These are phyloP conservation scores for Periglandula ipomoeae DNA, from an alignment of 2,329 filamentous ascomycete genomes.

Conservation along the genomic window DNA sequence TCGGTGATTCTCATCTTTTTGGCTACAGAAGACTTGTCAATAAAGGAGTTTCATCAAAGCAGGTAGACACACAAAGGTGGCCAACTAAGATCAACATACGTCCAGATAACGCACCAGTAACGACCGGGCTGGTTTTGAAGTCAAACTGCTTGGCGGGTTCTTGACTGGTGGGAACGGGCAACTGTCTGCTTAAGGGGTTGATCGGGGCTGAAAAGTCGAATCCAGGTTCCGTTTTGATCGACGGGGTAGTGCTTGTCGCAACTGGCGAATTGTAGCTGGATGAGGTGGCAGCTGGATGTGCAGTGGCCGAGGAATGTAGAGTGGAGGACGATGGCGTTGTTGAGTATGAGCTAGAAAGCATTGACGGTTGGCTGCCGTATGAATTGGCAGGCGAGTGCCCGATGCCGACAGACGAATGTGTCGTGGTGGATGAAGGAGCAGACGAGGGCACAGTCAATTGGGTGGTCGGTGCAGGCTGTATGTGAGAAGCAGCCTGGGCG, in stretches of 20 bases:
- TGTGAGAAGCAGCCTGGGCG: slow-evolving; percentile 61
- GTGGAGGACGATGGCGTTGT: slow-evolving; percentile 19
- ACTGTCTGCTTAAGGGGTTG: slow-evolving; percentile 42
- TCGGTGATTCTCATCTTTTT: slow-evolving; percentile 62
- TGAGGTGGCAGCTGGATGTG: slow-evolving; percentile 13
- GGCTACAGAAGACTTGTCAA: slow-evolving; percentile 16
- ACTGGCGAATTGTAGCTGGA: slow-evolving; percentile 26
- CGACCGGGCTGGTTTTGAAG: slow-evolving; percentile 15
- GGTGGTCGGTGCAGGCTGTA: slow-evolving; percentile 22
- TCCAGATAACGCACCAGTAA: slow-evolving; percentile 32
- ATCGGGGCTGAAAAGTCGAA: slow-evolving; percentile 46
- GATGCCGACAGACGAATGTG: slow-evolving; percentile 14
- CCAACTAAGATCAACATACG: slow-evolving; percentile 32
- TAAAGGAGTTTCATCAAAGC: too few species aligned
- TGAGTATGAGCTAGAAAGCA: slow-evolving; percentile 34
- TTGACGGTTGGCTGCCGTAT: slow-evolving; percentile 36
- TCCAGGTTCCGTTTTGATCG: slow-evolving; percentile 23
- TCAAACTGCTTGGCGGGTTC: slow-evolving; percentile 4
- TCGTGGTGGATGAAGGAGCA: slow-evolving; percentile 13
- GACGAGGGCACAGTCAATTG: slow-evolving; percentile 26
- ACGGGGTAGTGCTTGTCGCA: slow-evolving; percentile 19
- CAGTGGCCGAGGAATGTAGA: slow-evolving; percentile 19
- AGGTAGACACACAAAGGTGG: too few species aligned
- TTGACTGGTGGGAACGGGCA: slow-evolving; percentile 4
- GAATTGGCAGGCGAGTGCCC: slow-evolving; percentile 24